Percentiles rank a stretch among this genome's conserved stretches.
Evolutionary conservation across 2,329 filamentous ascomycete species (phyloP).

Genomic region (Pezicula carpinea): DNA sequence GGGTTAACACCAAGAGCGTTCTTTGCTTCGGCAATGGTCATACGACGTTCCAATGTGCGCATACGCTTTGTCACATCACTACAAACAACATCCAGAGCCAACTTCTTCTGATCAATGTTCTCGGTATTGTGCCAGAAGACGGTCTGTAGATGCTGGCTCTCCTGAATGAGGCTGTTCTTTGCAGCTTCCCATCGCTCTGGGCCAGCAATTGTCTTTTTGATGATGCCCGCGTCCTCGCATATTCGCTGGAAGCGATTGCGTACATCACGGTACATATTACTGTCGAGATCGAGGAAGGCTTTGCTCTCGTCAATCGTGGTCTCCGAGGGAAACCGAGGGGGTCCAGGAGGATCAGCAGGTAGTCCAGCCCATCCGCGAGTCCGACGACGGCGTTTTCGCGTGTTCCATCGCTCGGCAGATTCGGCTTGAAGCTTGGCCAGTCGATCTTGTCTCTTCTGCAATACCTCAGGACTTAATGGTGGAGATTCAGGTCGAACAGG

Average conservation of each 20-base stretch:
- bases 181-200: slow-evolving; percentile 68
- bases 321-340: slow-evolving; percentile 74
- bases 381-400: slow-evolving; percentile 62
- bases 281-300: slow-evolving; percentile 60
- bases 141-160: slow-evolving; percentile 57
- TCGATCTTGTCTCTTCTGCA: slow-evolving; percentile 49
- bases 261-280: slow-evolving; percentile 56
- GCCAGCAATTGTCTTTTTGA: slow-evolving; percentile 73
- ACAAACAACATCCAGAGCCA: slow-evolving; percentile 75
- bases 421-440: slow-evolving; percentile 51
- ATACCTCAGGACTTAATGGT: slow-evolving; percentile 39
- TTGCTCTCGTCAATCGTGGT: slow-evolving; percentile 79
- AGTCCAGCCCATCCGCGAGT: slow-evolving; percentile 65
- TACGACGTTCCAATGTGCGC: slow-evolving; percentile 57
- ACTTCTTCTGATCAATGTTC: slow-evolving; percentile 54
- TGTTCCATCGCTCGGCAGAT: slow-evolving; percentile 56
- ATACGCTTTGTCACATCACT: slow-evolving; percentile 79
- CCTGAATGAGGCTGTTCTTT: slow-evolving; percentile 62
- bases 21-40: slow-evolving; percentile 72
- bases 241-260: slow-evolving; percentile 66
- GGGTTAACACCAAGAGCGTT: slow-evolving; percentile 66
- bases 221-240: slow-evolving; percentile 61
- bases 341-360: slow-evolving; percentile 61
- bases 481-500: slow-evolving; percentile 23
- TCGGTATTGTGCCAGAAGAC: slow-evolving; percentile 56